Percentiles rank a stretch among this genome's conserved stretches.
These are phyloP conservation scores for Botrytis aclada DNA, from an alignment of 2,329 filamentous ascomycete species.

Conservation along the genomic window DNA sequence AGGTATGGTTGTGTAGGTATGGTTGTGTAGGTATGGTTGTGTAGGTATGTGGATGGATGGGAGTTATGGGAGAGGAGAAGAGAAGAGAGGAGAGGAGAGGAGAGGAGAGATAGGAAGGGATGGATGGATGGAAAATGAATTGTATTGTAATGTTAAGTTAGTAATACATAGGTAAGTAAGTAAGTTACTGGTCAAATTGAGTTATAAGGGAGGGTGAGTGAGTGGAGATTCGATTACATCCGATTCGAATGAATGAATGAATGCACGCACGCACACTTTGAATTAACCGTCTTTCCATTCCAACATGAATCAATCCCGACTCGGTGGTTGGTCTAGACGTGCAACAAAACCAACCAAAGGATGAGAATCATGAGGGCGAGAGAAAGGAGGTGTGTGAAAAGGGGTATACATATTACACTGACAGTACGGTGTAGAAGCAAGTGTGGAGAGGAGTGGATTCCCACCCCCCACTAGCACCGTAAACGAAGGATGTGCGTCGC, in stretches of 20 bases:
- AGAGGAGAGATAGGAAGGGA: background rate
- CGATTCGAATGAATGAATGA: background rate
- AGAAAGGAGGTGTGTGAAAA: background rate
- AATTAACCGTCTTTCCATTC: too few species aligned
- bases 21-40: too few species aligned
- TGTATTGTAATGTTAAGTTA: background rate
- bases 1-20: too few species aligned
- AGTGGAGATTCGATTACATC: background rate
- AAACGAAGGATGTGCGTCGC: background rate
- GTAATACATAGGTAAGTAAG: too few species aligned
- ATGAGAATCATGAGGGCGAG: too few species aligned
- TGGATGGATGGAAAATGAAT: background rate
- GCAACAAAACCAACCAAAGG: slow-evolving; percentile 5
- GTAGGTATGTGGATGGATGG: too few species aligned
- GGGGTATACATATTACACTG: too few species aligned
- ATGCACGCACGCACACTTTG: too few species aligned
- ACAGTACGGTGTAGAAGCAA: background rate
- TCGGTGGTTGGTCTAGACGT: background rate
- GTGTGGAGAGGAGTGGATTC: background rate
- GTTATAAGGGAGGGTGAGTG: background rate
- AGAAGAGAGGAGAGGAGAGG: too few species aligned
- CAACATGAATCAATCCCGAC: background rate
- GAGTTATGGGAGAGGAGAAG: too few species aligned
- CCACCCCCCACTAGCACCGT: background rate
- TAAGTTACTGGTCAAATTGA: too few species aligned